A percentile compares a stretch with the other conserved stretches of the same genome.
phyloP scores from a whole-genome alignment of 305 asterid genomes.

The Fraxinus sp. region DNA sequence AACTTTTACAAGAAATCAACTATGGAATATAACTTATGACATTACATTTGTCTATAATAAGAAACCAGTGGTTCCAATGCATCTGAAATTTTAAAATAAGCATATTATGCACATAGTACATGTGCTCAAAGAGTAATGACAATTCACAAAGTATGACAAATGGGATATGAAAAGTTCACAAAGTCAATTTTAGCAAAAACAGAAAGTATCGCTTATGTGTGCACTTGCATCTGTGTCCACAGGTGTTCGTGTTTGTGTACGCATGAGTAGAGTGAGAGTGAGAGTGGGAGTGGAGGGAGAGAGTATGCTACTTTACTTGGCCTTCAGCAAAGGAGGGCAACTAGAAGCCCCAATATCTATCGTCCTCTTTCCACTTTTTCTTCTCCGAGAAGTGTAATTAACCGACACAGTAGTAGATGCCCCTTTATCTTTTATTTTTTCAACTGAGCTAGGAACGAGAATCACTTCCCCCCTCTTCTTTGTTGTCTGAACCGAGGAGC shows the following conservation, averaged over 20 bases:
- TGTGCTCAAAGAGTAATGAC: neutral
- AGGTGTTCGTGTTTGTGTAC: neutral
- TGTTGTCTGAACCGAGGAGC: constrained; percentile 28
- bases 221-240: neutral
- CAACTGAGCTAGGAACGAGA: constrained; percentile 26
- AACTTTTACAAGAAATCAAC: constrained; percentile 14
- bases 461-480: constrained; percentile 31
- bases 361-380: constrained; percentile 37
- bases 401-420: constrained; percentile 32
- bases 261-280: constrained; percentile 11
- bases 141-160: constrained; percentile 1
- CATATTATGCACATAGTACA: constrained; percentile 5
- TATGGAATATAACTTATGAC: neutral
- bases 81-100: constrained; percentile 1
- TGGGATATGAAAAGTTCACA: neutral
- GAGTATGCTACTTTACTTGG: constrained; percentile 37
- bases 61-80: neutral
- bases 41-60: constrained; percentile 12
- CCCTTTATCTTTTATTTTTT: constrained; percentile 19
- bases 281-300: constrained; percentile 22
- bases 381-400: constrained; percentile 26
- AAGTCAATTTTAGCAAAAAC: constrained; percentile 13
- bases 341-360: constrained; percentile 44
- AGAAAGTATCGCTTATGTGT: neutral
- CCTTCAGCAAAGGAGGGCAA: constrained; percentile 57